phyloP scores from a whole-genome alignment of 441 rosid species.

The Viola pubescens region DNA sequence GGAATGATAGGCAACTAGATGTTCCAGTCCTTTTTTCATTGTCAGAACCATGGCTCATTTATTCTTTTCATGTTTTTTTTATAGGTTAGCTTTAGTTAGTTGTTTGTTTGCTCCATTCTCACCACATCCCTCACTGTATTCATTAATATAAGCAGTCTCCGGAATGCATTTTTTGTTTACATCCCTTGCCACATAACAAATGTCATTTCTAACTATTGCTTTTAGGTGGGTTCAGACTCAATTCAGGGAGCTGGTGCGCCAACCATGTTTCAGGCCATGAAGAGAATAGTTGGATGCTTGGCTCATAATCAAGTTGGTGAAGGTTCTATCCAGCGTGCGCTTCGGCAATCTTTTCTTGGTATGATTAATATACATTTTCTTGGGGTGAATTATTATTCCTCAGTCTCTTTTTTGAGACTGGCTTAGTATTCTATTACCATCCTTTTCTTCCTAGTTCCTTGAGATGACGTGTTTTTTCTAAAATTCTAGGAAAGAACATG shows the following conservation, averaged over 20 bases:
- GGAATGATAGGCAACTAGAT: too few species aligned
- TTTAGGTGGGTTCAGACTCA: conserved; percentile 87
- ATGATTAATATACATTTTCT: conserved; percentile 16
- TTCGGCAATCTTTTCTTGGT: conserved; percentile 86
- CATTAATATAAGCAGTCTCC: neutral
- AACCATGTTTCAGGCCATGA: conserved; percentile 89
- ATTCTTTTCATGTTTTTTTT: too few species aligned
- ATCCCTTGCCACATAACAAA: neutral
- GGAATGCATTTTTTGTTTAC: neutral
- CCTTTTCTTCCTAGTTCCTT: too few species aligned
- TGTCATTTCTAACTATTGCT: conserved; percentile 15
- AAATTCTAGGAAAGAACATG: too few species aligned
- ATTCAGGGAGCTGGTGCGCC: conserved; percentile 94
- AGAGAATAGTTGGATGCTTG: conserved; percentile 67
- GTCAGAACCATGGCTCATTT: too few species aligned
- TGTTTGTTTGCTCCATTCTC: too few species aligned
- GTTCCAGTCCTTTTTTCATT: too few species aligned
- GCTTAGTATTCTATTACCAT: too few species aligned
- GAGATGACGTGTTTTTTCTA: too few species aligned
- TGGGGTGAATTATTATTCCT: neutral
- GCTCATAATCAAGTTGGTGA: conserved; percentile 44
- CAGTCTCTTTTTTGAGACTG: neutral
- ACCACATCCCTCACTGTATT: too few species aligned
- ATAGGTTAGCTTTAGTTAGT: too few species aligned
- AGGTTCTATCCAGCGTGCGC: conserved; percentile 61